These are phyloP conservation scores for Adiantum capillusveneris DNA, from an alignment of 75 land plant species.

Conservation along the genomic window DNA sequence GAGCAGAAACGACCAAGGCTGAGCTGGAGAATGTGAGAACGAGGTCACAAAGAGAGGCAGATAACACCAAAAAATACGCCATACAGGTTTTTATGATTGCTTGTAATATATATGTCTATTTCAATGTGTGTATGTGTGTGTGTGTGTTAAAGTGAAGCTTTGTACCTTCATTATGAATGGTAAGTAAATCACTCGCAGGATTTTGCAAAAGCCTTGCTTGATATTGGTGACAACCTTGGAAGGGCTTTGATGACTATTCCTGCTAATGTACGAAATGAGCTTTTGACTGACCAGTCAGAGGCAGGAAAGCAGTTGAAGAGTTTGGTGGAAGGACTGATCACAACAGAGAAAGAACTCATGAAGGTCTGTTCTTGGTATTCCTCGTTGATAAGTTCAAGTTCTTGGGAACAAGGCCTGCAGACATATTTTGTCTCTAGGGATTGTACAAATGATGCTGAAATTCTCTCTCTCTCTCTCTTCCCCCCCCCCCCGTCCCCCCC, in stretches of 20 bases:
- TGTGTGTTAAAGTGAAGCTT: too few species aligned
- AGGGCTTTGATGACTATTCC: slow-evolving; percentile 72
- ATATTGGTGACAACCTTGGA: slow-evolving; percentile 88
- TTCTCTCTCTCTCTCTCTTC: not conserved
- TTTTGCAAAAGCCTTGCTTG: slow-evolving; percentile 83
- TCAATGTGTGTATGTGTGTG: not conserved
- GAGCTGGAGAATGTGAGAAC: slow-evolving; percentile 83
- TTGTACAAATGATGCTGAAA: not conserved
- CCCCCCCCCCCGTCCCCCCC: too few species aligned
- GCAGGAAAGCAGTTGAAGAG: slow-evolving; percentile 54
- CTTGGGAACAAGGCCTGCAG: too few species aligned
- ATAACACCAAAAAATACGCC: slow-evolving; percentile 77
- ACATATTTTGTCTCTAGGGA: too few species aligned
- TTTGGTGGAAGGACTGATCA: slow-evolving; percentile 80
- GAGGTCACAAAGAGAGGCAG: slow-evolving; percentile 73
- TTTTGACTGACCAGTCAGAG: slow-evolving; percentile 38
- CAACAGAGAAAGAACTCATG: slow-evolving; percentile 79
- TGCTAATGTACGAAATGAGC: slow-evolving; percentile 52
- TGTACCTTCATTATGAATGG: not conserved
- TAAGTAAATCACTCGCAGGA: slow-evolving; percentile 33
- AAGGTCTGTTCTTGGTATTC: slow-evolving; percentile 40
- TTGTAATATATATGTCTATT: too few species aligned
- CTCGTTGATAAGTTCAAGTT: not conserved
- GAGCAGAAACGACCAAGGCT: slow-evolving; percentile 63
- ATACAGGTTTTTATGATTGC: slow-evolving; percentile 68